Percentiles rank a stretch among this genome's conserved stretches.
These are phyloP conservation scores for Gymnopilus junonius DNA, from an alignment of 768 basidiomycete genomes.

Conservation along the genomic window DNA sequence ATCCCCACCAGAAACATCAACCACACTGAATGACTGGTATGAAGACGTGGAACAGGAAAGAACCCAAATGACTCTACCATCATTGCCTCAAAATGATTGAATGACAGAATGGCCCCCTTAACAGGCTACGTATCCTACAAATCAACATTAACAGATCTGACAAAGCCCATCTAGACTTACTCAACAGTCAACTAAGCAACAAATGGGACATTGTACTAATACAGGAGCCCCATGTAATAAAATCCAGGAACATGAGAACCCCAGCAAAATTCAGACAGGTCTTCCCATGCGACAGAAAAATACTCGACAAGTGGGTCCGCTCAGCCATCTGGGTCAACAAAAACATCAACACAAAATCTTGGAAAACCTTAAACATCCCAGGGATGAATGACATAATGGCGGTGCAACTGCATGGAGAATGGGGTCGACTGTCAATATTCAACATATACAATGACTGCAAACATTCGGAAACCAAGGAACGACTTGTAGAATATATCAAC, in stretches of 20 bases:
- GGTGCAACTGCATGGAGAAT: conserved; percentile 19
- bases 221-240: conserved; percentile 14
- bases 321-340: conserved; percentile 4
- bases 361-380: conserved; percentile 22
- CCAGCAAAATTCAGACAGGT: neutral
- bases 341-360: conserved; percentile 14
- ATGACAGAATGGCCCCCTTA: too few species aligned
- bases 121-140: neutral
- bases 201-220: conserved; percentile 14
- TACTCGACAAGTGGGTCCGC: neutral
- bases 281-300: neutral
- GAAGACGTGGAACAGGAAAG: too few species aligned
- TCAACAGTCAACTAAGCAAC: neutral
- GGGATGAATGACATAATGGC: conserved; percentile 29
- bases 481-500: neutral
- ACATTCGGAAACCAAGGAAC: conserved; percentile 19
- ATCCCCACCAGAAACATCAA: too few species aligned
- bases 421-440: conserved; percentile 30
- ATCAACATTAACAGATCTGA: conserved; percentile 17
- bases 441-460: conserved; percentile 45
- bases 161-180: conserved; percentile 10
- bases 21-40: too few species aligned
- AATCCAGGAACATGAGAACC: neutral
- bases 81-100: too few species aligned
- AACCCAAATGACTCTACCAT: too few species aligned